Evolutionary conservation across 2,329 filamentous ascomycete species (phyloP).

Genomic region (Daldinia sp.): DNA sequence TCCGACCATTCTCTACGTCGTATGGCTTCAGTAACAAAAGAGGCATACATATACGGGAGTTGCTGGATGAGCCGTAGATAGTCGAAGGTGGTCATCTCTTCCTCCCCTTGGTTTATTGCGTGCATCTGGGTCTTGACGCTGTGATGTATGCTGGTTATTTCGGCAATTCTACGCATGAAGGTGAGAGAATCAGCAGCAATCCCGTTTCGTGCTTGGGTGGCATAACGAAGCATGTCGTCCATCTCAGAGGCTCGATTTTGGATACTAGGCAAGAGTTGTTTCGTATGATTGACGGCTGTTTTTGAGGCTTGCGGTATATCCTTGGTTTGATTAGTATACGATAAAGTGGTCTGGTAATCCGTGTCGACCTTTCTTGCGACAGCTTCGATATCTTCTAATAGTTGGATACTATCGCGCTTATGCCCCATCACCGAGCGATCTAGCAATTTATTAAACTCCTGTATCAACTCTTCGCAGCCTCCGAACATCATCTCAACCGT

Average conservation of each 20-base stretch:
- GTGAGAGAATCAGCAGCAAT: slow-evolving; percentile 74
- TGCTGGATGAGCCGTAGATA: slow-evolving; percentile 83
- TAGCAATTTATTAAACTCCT: slow-evolving; percentile 71
- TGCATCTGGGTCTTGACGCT: slow-evolving; percentile 79
- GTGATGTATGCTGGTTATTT: slow-evolving; percentile 80
- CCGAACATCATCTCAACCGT: slow-evolving; percentile 70
- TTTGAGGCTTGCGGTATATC: slow-evolving; percentile 73
- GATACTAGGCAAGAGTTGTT: slow-evolving; percentile 70
- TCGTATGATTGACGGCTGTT: slow-evolving; percentile 72
- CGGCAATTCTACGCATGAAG: slow-evolving; percentile 85
- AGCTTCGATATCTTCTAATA: slow-evolving; percentile 87
- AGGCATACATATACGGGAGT: slow-evolving; percentile 89
- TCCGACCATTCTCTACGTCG: slow-evolving; percentile 90
- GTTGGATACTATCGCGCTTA: slow-evolving; percentile 72
- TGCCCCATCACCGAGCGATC: slow-evolving; percentile 68
- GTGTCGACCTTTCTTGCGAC: slow-evolving; percentile 87
- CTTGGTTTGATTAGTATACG: slow-evolving; percentile 72
- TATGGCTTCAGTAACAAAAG: slow-evolving; percentile 86
- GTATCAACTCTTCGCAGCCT: slow-evolving; percentile 71
- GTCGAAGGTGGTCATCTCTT: slow-evolving; percentile 84
- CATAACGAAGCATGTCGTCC: slow-evolving; percentile 69
- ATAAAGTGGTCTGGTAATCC: slow-evolving; percentile 83
- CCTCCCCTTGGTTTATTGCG: slow-evolving; percentile 76
- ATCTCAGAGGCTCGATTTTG: slow-evolving; percentile 69
- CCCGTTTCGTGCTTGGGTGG: slow-evolving; percentile 74